Base-by-base conservation (phyloP, 1,139 yeast species). In the Insectozyma bohioensis region DNA sequence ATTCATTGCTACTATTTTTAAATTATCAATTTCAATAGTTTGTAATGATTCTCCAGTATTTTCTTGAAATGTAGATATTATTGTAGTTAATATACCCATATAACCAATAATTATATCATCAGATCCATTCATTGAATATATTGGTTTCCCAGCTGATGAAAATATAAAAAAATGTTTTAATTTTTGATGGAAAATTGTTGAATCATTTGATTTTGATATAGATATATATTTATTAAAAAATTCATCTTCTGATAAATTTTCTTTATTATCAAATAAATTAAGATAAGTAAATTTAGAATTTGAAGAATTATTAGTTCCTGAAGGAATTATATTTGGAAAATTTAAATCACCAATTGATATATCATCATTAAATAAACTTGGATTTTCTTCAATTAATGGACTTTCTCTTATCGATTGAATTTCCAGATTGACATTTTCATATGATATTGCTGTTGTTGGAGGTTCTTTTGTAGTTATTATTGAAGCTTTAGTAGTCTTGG, bases 131-230 rank as follows among this genome's bases (percentile, higher is more conserved):
- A 84, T 67, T 1, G 95, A 77, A 56, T 83, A 92, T 6, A 92
- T 85, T 1, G 96, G 97, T 54, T 92, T 92, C 0, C 98, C 98
- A 0, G 97, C 95, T 2, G 81, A 63, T 0, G 96, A 87, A n/a
- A 92, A 65, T 5, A 92, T 78, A 43, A 88, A 79, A 48, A 85
- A 87, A 36, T 85, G 94, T 54, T 84, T 85, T 33, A 69, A 58
- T 28, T 65, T 72, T 26, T 46, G 42, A 36, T 63, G 72, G 48
- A 78, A 79, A 32, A 39, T 34, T 1, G 47, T 47, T n/a, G 38
- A 30, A 24, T 47, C 48, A 3, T 43, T 38, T 5, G 45, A 39
- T 43, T 64, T 67, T 17, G 57, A 59, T 5, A 51, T 42, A 1
- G 28, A 24, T 6, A 60, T 48, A 30, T 45, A 40, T 16, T 46